phyloP scores from a whole-genome alignment of 2,329 filamentous ascomycete genomes.

The Huntiella moniliformis region DNA sequence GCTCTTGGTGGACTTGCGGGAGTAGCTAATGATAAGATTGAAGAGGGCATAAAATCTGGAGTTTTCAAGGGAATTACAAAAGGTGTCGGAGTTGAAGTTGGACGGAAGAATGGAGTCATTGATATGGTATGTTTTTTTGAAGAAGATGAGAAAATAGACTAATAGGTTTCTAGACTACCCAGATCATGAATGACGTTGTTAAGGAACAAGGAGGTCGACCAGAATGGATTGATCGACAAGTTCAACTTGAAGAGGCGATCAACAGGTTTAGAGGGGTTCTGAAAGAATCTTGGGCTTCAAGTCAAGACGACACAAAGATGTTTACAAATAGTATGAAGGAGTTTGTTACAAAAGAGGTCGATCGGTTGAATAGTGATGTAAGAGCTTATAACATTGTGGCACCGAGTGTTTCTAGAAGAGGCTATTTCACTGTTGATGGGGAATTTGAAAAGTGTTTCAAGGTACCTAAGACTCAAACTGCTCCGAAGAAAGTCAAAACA shows the following conservation, averaged over 20 bases:
- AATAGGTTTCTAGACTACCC: conserved; percentile 44
- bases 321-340: conserved; percentile 50
- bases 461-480: conserved; percentile 16
- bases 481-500: conserved; percentile 64
- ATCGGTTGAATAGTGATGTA: conserved; percentile 59
- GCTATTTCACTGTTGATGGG: conserved; percentile 68
- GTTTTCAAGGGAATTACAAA: conserved; percentile 72
- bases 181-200: conserved; percentile 97
- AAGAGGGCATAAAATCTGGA: conserved; percentile 79
- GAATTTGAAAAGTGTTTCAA: conserved; percentile 60
- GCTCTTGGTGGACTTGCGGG: conserved; percentile 43
- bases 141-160: neutral
- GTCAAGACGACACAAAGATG: conserved; percentile 51
- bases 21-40: conserved; percentile 74
- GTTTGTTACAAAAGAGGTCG: conserved; percentile 60
- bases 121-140: conserved; percentile 37
- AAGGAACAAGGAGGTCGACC: conserved; percentile 89
- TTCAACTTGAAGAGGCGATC: conserved; percentile 57
- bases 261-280: conserved; percentile 55
- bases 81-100: conserved; percentile 63
- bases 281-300: conserved; percentile 64
- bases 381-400: conserved; percentile 92
- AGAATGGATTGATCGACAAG: conserved; percentile 98
- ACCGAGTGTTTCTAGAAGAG: conserved; percentile 78
- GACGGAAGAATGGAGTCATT: conserved; percentile 72